Evolutionary conservation across 1,284 basidiomycete genomes (phyloP).

Genomic region (Cryptococcus neoformans): DNA sequence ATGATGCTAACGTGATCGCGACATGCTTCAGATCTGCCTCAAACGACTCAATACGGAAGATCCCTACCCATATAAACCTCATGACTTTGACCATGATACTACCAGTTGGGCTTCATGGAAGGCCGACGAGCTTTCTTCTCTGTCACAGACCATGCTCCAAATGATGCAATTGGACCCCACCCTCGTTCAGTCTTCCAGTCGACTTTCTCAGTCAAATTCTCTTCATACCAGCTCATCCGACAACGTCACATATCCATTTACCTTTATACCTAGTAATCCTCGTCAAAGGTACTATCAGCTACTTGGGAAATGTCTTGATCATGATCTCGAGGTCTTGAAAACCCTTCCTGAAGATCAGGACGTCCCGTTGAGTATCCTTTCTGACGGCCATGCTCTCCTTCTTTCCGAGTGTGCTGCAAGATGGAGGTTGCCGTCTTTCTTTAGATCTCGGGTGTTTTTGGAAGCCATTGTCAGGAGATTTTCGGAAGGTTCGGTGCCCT

Average conservation of each 20-base stretch:
- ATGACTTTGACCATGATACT: constrained; percentile 73
- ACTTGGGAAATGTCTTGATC: constrained; percentile 75
- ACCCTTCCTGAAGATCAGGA: constrained; percentile 93
- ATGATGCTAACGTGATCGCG: background rate
- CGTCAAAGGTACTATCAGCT: constrained; percentile 79
- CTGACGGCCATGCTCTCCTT: constrained; percentile 71
- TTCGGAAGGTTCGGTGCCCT: constrained; percentile 83
- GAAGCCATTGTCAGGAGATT: constrained; percentile 84
- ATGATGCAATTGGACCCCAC: constrained; percentile 84
- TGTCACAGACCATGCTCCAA: constrained; percentile 82
- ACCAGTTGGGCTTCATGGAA: constrained; percentile 82
- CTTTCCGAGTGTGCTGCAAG: constrained; percentile 82
- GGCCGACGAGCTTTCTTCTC: constrained; percentile 72
- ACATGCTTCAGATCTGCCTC: constrained; percentile 65
- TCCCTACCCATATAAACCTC: constrained; percentile 76
- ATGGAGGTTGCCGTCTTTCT: constrained; percentile 77
- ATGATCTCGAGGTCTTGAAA: constrained; percentile 86
- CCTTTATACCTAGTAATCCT: constrained; percentile 87
- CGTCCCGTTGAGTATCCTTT: constrained; percentile 92
- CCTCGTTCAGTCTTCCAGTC: constrained; percentile 48
- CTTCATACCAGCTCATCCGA: constrained; percentile 17
- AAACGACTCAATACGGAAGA: constrained; percentile 85
- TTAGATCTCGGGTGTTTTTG: constrained; percentile 76
- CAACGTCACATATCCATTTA: constrained; percentile 14
- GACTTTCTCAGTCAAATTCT: constrained; percentile 20